These are phyloP conservation scores for Ceratocystis harringtonii DNA, from an alignment of 2,329 filamentous ascomycete species.

Conservation along the genomic window DNA sequence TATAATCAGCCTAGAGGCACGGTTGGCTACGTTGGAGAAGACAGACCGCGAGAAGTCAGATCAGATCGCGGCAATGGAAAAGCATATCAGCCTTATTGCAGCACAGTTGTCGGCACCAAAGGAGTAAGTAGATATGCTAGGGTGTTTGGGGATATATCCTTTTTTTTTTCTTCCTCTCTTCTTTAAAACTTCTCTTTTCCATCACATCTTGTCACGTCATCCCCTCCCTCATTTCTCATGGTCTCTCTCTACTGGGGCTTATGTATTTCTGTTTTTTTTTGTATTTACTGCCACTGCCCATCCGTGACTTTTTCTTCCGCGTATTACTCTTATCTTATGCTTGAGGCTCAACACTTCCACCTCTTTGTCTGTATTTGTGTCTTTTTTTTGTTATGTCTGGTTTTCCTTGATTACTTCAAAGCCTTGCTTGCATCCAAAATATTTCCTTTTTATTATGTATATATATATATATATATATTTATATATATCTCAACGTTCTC, in stretches of 20 bases:
- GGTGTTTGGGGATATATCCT: background rate
- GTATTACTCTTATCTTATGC: background rate
- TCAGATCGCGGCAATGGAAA: constrained; percentile 26
- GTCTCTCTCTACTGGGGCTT: background rate
- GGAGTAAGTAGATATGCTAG: background rate
- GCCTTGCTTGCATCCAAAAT: background rate
- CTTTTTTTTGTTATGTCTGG: background rate
- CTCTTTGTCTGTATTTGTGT: no score
- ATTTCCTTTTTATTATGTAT: background rate
- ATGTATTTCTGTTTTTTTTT: background rate
- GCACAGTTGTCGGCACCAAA: constrained; percentile 20
- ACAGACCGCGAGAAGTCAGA: constrained; percentile 27
- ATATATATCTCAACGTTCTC: no score
- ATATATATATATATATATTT: no score
- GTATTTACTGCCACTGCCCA: background rate
- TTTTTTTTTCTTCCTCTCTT: constrained; percentile 2
- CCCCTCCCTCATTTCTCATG: no score
- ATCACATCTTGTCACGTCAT: background rate
- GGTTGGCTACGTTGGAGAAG: constrained; percentile 33
- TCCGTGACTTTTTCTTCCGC: background rate
- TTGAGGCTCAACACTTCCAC: background rate
- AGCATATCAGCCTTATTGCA: constrained; percentile 25
- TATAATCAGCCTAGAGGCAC: constrained; percentile 53
- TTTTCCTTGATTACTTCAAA: background rate
- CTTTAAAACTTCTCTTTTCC: background rate